Percentiles rank a stretch among this genome's conserved stretches.
These are phyloP conservation scores for Nissolia schottii DNA, from an alignment of 306 rosid species.

Conservation along the genomic window DNA sequence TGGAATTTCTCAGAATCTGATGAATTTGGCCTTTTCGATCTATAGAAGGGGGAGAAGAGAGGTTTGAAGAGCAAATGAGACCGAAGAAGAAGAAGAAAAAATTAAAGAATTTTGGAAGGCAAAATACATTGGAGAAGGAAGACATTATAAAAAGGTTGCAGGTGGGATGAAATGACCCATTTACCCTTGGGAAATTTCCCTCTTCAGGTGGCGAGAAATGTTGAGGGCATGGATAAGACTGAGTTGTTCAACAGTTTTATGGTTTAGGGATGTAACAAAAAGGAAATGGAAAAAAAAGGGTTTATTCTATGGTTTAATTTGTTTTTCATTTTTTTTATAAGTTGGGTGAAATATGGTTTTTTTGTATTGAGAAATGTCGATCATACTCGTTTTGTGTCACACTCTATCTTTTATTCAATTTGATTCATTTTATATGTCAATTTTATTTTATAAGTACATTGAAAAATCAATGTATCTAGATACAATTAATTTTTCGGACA, in stretches of 20 bases:
- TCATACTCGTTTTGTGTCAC: too few relatives aligned
- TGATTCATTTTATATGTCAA: too few relatives aligned
- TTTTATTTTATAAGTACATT: too few relatives aligned
- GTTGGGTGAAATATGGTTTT: too few relatives aligned
- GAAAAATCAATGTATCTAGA: too few relatives aligned
- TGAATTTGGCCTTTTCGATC: conserved; percentile 21
- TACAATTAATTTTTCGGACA: too few relatives aligned
- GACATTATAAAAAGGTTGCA: conserved; percentile 4
- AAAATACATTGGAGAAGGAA: neutral
- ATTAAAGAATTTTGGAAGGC: conserved; percentile 21
- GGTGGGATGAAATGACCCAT: neutral
- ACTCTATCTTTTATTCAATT: too few relatives aligned
- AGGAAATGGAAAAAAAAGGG: neutral
- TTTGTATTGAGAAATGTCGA: too few relatives aligned
- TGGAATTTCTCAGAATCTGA: neutral
- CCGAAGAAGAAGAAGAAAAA: neutral
- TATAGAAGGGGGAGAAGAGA: neutral
- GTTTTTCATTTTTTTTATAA: neutral
- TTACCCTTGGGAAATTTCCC: neutral
- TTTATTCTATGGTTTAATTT: neutral
- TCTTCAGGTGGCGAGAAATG: neutral
- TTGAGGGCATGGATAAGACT: neutral
- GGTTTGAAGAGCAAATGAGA: neutral
- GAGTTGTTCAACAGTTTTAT: neutral
- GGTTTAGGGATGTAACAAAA: neutral